Evolutionary conservation across 495 filamentous ascomycete species (phyloP).

Genomic region (Penicillium psychrofluorescens): DNA sequence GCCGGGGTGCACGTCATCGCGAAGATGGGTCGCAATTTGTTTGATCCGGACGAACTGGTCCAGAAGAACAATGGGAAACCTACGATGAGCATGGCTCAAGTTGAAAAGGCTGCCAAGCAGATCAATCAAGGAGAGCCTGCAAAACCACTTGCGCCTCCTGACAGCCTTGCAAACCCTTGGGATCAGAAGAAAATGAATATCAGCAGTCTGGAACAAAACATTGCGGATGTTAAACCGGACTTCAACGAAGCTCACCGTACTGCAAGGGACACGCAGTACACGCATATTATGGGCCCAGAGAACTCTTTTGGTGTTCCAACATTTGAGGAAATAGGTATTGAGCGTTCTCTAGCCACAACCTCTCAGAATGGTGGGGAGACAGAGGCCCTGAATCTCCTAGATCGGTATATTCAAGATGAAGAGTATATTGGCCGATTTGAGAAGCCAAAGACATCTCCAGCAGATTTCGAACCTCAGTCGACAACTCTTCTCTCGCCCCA

Average conservation of each 20-base stretch:
- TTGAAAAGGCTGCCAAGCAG: slow-evolving; percentile 43
- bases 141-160: slow-evolving; percentile 47
- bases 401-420: slow-evolving; percentile 44
- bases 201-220: slow-evolving; percentile 40
- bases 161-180: slow-evolving; percentile 51
- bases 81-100: slow-evolving; percentile 60
- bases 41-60: slow-evolving; percentile 59
- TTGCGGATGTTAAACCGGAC: slow-evolving; percentile 38
- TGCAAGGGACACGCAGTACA: slow-evolving; percentile 45
- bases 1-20: slow-evolving; percentile 58
- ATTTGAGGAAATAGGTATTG: slow-evolving; percentile 54
- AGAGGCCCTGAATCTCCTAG: slow-evolving; percentile 43
- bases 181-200: slow-evolving; percentile 36
- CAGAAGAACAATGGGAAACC: slow-evolving; percentile 56
- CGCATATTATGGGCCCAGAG: slow-evolving; percentile 49
- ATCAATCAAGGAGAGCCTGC: slow-evolving; percentile 42
- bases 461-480: slow-evolving; percentile 58
- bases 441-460: slow-evolving; percentile 64
- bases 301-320: slow-evolving; percentile 56
- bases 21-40: slow-evolving; percentile 54
- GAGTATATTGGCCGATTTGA: slow-evolving; percentile 60
- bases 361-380: slow-evolving; percentile 59
- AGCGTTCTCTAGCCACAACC: slow-evolving; percentile 39
- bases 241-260: slow-evolving; percentile 45
- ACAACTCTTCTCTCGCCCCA: slow-evolving; percentile 64